phyloP scores from a whole-genome alignment of 257 asterid genomes.

The Fraxinus excelsior region DNA sequence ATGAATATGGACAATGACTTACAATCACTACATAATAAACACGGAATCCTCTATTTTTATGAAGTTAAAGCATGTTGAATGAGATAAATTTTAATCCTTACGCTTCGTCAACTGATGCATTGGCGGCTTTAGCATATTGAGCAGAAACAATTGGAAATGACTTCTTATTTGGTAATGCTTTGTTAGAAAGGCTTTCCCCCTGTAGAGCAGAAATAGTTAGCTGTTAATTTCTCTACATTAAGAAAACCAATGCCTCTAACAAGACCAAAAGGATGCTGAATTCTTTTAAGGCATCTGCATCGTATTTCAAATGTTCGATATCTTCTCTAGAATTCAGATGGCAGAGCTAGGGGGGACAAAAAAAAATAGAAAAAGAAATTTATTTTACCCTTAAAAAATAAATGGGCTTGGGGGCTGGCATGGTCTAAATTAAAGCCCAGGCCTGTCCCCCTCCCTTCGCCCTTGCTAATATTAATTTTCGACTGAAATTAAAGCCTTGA shows the following conservation, averaged over 20 bases:
- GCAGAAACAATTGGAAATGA: slow-evolving; percentile 55
- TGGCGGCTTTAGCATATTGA: slow-evolving; percentile 48
- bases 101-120: slow-evolving; percentile 64
- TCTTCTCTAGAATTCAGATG: too few relatives aligned
- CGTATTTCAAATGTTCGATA: too few relatives aligned
- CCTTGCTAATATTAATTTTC: too few relatives aligned
- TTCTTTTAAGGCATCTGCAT: too few relatives aligned
- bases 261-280: too few relatives aligned
- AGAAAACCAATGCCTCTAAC: neutral
- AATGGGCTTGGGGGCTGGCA: too few relatives aligned
- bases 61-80: neutral
- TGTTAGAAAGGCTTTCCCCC: slow-evolving; percentile 84
- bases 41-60: neutral
- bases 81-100: slow-evolving; percentile 35
- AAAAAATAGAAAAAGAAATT: too few relatives aligned
- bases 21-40: neutral
- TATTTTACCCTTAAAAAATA: too few relatives aligned
- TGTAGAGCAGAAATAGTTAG: slow-evolving; percentile 18
- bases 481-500: too few relatives aligned
- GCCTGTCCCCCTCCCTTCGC: too few relatives aligned
- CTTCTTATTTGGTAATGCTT: slow-evolving; percentile 42
- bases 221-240: neutral
- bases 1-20: neutral
- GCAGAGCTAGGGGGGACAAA: too few relatives aligned
- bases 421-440: too few relatives aligned